Evolutionary conservation across 305 asterid genomes (phyloP).

Genomic region (Fraxinus paxiana): DNA sequence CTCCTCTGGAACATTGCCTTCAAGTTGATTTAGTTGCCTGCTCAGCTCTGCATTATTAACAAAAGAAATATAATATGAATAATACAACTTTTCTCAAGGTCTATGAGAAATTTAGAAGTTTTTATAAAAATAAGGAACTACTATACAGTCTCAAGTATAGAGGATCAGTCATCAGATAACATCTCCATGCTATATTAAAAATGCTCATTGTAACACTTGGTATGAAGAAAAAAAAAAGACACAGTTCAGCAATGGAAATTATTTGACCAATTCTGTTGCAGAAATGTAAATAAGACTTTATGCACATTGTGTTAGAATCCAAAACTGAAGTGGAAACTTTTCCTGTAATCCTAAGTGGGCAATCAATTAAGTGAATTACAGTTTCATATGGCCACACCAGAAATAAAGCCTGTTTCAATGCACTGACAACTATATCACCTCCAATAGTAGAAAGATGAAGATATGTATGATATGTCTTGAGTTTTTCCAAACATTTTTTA

Average conservation of each 20-base stretch:
- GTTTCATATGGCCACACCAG: background rate
- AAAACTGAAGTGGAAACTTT: background rate
- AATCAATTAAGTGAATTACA: background rate
- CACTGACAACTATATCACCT: background rate
- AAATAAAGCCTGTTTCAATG: background rate
- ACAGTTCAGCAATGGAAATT: background rate
- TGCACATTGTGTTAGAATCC: background rate
- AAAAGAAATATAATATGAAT: background rate
- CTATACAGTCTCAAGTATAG: background rate
- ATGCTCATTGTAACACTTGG: background rate
- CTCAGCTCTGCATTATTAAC: conserved; percentile 55
- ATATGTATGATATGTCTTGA: background rate
- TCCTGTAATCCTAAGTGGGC: background rate
- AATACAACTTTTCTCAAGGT: background rate
- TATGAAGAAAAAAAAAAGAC: background rate
- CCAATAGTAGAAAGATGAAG: background rate
- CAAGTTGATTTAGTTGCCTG: conserved; percentile 68
- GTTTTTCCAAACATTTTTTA: background rate
- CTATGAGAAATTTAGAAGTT: background rate
- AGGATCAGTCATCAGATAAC: background rate
- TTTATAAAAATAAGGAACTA: background rate
- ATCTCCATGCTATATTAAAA: background rate
- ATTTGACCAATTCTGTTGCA: background rate
- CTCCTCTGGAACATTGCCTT: conserved; percentile 46
- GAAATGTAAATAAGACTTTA: background rate